Conservation (phyloP, 768 basidiomycete species). For the Baorangia bicolor region DNA sequence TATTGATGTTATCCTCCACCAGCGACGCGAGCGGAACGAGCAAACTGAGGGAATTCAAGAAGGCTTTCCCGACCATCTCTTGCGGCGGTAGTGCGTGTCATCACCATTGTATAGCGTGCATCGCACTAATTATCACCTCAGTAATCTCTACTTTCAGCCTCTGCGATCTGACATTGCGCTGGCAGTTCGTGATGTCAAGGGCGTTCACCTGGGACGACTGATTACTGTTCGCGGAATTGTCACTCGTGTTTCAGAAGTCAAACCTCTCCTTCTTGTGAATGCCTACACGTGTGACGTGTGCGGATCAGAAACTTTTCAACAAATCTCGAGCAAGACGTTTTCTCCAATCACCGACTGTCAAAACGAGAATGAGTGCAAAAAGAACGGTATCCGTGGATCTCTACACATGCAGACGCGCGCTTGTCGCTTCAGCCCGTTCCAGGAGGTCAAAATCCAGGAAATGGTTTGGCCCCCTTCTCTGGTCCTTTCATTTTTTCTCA, state of each 20-base stretch:
- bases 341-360: conserved; percentile 86
- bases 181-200: conserved; percentile 91
- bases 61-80: conserved; percentile 86
- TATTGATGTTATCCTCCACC: conserved; percentile 94
- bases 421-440: conserved; percentile 95
- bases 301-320: conserved; percentile 98
- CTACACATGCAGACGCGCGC: conserved; percentile 99
- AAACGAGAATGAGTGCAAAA: conserved; percentile 80
- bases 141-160: conserved; percentile 94
- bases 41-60: conserved; percentile 71
- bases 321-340: conserved; percentile 90
- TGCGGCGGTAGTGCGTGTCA: conserved; percentile 87
- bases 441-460: conserved; percentile 98
- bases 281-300: conserved; percentile 99
- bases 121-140: conserved; percentile 34
- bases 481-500: conserved; percentile 1
- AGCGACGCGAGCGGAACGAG: conserved; percentile 85
- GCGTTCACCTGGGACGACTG: conserved; percentile 81
- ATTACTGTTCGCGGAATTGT: conserved; percentile 98
- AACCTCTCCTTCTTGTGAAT: conserved; percentile 94
- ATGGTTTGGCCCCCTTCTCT: conserved; percentile 57
- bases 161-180: conserved; percentile 71
- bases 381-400: conserved; percentile 84
- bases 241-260: conserved; percentile 98
- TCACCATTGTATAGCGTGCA: neutral